Base-by-base conservation (phyloP, 352 stramenopile genomes). In the Globisporangium mamillatum region DNA sequence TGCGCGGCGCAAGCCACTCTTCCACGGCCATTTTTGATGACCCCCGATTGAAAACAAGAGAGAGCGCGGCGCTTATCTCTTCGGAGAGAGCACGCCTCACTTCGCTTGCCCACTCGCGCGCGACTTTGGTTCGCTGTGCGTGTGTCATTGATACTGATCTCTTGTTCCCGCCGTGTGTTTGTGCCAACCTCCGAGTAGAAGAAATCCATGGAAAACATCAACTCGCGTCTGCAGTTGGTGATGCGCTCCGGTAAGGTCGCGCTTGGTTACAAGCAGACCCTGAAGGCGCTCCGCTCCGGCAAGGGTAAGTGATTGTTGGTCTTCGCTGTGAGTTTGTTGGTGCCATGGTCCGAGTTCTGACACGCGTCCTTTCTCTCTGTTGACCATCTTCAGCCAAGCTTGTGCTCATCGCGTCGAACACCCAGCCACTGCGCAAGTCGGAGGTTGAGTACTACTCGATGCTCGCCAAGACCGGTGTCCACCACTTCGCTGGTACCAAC, bases 391-490 rank as follows among this genome's bases (percentile, higher is more conserved):
- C 68, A 87, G 92, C 97, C 64, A 99, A 99, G 90, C 87, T 99
- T 67, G 88, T 99, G 48, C 87, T 99, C 65, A 95, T 99, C 75
- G 87, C 96, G 50, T 98, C 88, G 74, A 99, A 99, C 92, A 99
- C 94, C 76, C 97, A 97, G 54, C 95, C 97, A 52, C 87, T 99
- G 62, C 90, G 97, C 78, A 99, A 99, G 92, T 99, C 96, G 46
- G 97, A 99, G 83, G 88, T 99, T 76, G 98, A 99, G 86, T 99
- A 99, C 93, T 98, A 99, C 86, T 98, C 97, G 71, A 99, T 99
- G 97, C 92, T 99, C 67, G 96, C 95, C 77, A 99, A 99, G 93
- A 98, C 89, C 62, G 86, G 86, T 53, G 97, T 99, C 68, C 97
- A 99, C 88, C 98, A 99, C 89, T 99, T 99, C 81, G 81, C 89